phyloP scores from a whole-genome alignment of 495 filamentous ascomycete genomes.

The Podospora pseudocomata region DNA sequence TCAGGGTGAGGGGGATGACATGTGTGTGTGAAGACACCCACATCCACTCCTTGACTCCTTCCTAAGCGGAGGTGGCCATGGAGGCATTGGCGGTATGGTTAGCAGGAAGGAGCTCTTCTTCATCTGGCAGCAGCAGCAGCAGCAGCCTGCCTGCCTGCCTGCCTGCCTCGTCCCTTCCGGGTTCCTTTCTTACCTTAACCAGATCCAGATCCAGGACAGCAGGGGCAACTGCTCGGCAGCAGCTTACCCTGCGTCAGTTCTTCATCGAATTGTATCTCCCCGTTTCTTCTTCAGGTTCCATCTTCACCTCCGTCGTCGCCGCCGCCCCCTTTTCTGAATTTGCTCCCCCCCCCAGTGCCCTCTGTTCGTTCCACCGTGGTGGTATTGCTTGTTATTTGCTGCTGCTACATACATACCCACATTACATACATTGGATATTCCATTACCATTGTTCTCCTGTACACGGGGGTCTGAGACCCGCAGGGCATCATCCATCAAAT shows the following conservation, averaged over 20 bases:
- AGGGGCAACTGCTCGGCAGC: neutral
- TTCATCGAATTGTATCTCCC: neutral
- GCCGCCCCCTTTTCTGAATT: neutral
- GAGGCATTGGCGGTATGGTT: neutral
- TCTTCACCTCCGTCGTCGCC: neutral
- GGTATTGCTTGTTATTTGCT: neutral
- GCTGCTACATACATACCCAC: no score
- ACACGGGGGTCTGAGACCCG: constrained; percentile 7
- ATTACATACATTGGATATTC: neutral
- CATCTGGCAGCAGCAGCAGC: neutral
- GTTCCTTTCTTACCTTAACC: neutral
- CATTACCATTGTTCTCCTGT: neutral
- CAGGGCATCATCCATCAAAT: neutral
- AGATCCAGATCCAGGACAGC: neutral
- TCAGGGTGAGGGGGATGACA: neutral
- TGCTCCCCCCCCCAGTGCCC: neutral
- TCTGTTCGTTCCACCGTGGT: neutral
- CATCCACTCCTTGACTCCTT: neutral
- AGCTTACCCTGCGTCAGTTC: neutral
- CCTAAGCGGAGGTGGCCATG: neutral
- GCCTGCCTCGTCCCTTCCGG: neutral
- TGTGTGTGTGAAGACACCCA: neutral
- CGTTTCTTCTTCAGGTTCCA: neutral
- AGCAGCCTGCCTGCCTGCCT: neutral
- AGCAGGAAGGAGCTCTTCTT: neutral